Base-by-base conservation (phyloP, 306 rosid species). In the Pachyrhizus erosus region DNA sequence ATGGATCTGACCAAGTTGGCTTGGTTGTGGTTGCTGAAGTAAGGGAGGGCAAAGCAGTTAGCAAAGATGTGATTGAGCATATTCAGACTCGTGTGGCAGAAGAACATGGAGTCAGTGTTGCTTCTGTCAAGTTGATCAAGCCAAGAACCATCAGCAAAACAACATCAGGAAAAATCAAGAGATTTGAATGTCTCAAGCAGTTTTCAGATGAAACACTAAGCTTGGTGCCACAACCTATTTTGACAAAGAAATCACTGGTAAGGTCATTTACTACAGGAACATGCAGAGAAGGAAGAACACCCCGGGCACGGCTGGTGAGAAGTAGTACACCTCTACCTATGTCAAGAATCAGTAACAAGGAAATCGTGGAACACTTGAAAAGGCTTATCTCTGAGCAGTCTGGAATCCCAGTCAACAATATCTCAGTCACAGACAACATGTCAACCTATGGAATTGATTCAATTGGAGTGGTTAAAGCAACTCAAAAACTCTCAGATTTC, bases 121-220 rank as follows among this genome's bases (percentile, higher is more conserved):
- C 97, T 86, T 85, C 94, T 61, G 81, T 95, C 83, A 91, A 90
- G 90, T 65, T 95, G 87, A 87, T 95, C 79, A 95, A 88, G 90
- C 98, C 98, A 9, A 90, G 86, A 87, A 95, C 97, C 72, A 93
- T 95, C 26, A 92, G 97, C 74, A 95, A 95, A 84, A 95, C 98
- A 68, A 95, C 98, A 3, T 95, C 97, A 20, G 98, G 98, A 52
- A 95, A 95, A 85, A 93, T 95, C 84, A 90, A 84, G 88, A 93
- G 98, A 84, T 95, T 93, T 83, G 98, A 95, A 48, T 95, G 98
- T 82, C 90, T 95, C 80, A 93, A 95, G 78, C 95, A 95, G 85
- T 95, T 93, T 52, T 65, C 86, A 23, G 98, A 95, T 81, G 97
- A 84, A 37, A 90, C 95, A 75, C 78, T 95, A 64, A 87, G 76